These are phyloP conservation scores for Immersiporthe knoxdaviesiana DNA, from an alignment of 2,329 filamentous ascomycete genomes.

Conservation along the genomic window DNA sequence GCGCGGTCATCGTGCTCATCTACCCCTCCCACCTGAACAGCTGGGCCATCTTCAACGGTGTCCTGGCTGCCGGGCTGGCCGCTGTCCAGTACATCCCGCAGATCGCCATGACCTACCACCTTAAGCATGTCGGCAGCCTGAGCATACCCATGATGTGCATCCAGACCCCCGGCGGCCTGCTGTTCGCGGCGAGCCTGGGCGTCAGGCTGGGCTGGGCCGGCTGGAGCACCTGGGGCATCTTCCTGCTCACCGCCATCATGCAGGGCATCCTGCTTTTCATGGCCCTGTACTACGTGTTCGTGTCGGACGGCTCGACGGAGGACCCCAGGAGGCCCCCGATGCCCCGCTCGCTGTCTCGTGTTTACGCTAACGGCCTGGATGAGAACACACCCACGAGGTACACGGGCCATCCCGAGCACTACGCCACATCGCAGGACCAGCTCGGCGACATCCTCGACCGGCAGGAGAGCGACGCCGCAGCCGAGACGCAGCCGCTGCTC, in stretches of 20 bases:
- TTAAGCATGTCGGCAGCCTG: slow-evolving; percentile 86
- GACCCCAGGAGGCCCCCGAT: slow-evolving; percentile 43
- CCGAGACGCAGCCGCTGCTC: slow-evolving; percentile 55
- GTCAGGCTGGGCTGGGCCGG: slow-evolving; percentile 77
- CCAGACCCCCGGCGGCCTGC: slow-evolving; percentile 88
- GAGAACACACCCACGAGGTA: slow-evolving; percentile 55
- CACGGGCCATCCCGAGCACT: slow-evolving; percentile 55
- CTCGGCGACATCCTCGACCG: slow-evolving; percentile 54
- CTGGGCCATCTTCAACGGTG: slow-evolving; percentile 86
- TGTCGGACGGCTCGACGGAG: slow-evolving; percentile 37
- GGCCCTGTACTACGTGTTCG: slow-evolving; percentile 76
- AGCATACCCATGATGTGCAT: slow-evolving; percentile 99
- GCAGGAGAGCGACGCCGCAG: slow-evolving; percentile 54
- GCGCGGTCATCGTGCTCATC: slow-evolving; percentile 67
- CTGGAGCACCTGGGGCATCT: slow-evolving; percentile 96
- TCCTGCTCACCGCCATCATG: slow-evolving; percentile 81
- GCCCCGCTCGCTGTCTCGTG: slow-evolving; percentile 48
- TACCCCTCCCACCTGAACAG: slow-evolving; percentile 66
- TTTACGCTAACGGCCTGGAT: slow-evolving; percentile 49
- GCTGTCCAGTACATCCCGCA: slow-evolving; percentile 93
- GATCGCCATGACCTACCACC: slow-evolving; percentile 85
- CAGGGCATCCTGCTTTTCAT: slow-evolving; percentile 81
- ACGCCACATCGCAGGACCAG: slow-evolving; percentile 56
- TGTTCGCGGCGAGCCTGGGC: slow-evolving; percentile 86
- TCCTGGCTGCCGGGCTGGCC: slow-evolving; percentile 77